These are phyloP conservation scores for Pezicula carpinea DNA, from an alignment of 2,329 filamentous ascomycete species.

Conservation along the genomic window DNA sequence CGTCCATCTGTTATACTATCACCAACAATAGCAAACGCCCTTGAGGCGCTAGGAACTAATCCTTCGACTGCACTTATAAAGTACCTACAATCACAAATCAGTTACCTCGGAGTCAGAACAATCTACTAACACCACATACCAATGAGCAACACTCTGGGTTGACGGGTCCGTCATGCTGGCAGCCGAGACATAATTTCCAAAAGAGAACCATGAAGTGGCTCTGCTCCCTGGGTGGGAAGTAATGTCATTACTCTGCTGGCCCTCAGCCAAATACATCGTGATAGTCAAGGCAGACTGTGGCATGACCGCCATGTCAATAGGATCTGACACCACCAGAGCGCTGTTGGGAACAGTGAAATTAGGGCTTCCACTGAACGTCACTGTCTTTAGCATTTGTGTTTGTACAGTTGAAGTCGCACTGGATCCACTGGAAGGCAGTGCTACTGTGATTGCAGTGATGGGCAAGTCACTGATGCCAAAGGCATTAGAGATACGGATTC, in stretches of 20 bases:
- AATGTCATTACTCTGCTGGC: constrained; percentile 52
- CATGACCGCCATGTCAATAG: constrained; percentile 48
- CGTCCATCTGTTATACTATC: constrained; percentile 66
- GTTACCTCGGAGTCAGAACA: background rate
- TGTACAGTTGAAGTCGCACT: constrained; percentile 51
- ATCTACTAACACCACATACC: constrained; percentile 21
- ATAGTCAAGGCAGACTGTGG: constrained; percentile 50
- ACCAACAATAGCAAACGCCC: constrained; percentile 51
- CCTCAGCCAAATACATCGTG: constrained; percentile 51
- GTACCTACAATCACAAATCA: constrained; percentile 38
- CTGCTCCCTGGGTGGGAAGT: constrained; percentile 62
- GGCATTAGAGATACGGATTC: constrained; percentile 60
- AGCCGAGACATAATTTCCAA: constrained; percentile 50
- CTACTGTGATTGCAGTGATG: constrained; percentile 54
- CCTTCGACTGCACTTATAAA: constrained; percentile 58
- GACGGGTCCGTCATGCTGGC: constrained; percentile 38
- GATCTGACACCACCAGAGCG: constrained; percentile 55
- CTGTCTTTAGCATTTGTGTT: constrained; percentile 41
- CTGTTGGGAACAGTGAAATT: constrained; percentile 51
- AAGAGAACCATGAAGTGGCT: constrained; percentile 55
- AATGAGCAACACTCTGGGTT: constrained; percentile 32
- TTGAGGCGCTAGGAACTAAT: constrained; percentile 38
- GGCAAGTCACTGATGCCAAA: constrained; percentile 57
- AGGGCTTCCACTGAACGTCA: constrained; percentile 53
- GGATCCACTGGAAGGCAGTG: constrained; percentile 47